Conservation (phyloP, 257 asterid genomes). For the Paulownia fortunei region DNA sequence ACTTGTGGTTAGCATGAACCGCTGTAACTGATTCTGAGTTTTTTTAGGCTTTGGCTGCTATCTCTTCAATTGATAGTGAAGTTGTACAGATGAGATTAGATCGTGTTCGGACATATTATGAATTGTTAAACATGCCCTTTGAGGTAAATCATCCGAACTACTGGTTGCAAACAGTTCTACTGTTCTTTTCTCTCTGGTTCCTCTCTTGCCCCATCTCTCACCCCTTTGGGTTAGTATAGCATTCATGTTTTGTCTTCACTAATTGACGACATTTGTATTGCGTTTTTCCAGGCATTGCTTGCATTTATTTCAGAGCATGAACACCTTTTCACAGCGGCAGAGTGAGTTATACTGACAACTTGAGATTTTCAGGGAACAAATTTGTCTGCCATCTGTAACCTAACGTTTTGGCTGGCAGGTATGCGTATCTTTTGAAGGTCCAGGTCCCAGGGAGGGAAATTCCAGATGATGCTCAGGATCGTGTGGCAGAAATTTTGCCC, state of each 20-base stretch:
- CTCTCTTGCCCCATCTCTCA: neutral
- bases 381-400: neutral
- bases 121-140: conserved; percentile 92
- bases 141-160: conserved; percentile 64
- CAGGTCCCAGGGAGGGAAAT: conserved; percentile 95
- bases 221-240: neutral
- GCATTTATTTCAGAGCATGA: conserved; percentile 87
- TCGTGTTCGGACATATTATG: conserved; percentile 89
- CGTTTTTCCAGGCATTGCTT: conserved; percentile 79
- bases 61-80: conserved; percentile 85
- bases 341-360: conserved; percentile 60
- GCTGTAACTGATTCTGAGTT: conserved; percentile 32
- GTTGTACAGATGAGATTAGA: conserved; percentile 82
- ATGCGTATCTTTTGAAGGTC: conserved; percentile 70
- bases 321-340: conserved; percentile 68
- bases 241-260: neutral
- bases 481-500: conserved; percentile 65
- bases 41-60: conserved; percentile 88
- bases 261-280: conserved; percentile 18
- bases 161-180: neutral
- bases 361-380: neutral
- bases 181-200: neutral
- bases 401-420: conserved; percentile 53
- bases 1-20: conserved; percentile 12
- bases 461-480: conserved; percentile 83